Base-by-base conservation (phyloP, 73 alveolate genomes). In the Paramecium biaurelia region DNA sequence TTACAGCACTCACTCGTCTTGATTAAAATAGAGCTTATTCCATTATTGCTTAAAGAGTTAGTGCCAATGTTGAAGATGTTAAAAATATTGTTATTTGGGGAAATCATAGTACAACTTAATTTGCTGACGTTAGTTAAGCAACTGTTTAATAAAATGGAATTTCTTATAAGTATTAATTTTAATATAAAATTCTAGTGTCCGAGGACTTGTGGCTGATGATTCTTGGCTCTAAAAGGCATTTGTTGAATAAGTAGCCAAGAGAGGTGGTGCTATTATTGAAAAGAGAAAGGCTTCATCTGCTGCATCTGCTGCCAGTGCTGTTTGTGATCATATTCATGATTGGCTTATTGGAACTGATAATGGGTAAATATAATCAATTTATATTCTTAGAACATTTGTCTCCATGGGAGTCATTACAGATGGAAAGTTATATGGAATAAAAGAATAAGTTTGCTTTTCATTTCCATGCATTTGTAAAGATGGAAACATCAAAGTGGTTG, bases 221-320 rank as follows among this genome's bases (percentile, higher is more conserved):
- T 85, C 92, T 14, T 97, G 97, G 96, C 76, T 97, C 35, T 79
- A 97, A 74, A 92, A 58, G 0, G 96, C 93, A 42, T 98, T 96
- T 94, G 93, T 97, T 53, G 94, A 97, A 85, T 95, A 86, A 59
- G 99, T 98, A 4, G 98, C 97, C 84, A 98, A 95, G 92, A 88
- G 99, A 84, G 99, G 99, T n/a, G 99, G 98, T 49, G 99, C 96
- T 57, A 95, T 98, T 85, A 95, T 98, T 68, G 93, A 95, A 28
- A 98, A 93, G 15, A 97, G 96, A 92, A 96, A 97, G 30, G 93
- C 95, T 56, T 95, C 99, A 10, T 96, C 99, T 2, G 98, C 99
- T 37, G 98, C 98, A 23, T 92, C 98, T 38, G 99, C 99, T 34
- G 86, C 86, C 14, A n/a, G 53, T 79, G 90, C 90, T 38, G 72